Conservation (phyloP, 192 early-diverging fungal genomes). For the Entophlyctis luteolus region DNA sequence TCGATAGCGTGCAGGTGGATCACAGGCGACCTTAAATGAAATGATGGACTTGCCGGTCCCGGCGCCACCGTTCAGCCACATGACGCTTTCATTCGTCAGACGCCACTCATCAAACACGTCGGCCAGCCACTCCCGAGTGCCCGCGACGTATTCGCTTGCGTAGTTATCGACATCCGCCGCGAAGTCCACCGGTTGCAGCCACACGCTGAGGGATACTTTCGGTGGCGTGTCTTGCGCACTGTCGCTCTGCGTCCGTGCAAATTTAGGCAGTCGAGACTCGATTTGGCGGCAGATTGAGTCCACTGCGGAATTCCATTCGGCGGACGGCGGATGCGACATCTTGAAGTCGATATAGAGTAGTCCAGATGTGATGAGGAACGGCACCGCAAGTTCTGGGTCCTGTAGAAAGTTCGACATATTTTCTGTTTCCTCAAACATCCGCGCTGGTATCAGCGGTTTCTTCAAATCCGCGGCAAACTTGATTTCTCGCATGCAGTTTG, state of each 20-base stretch:
- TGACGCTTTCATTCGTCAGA: not conserved
- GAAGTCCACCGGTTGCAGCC: constrained; percentile 25
- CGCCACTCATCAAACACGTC: not conserved
- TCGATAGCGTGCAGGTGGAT: constrained; percentile 10
- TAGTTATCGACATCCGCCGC: not conserved
- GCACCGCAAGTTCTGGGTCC: not conserved
- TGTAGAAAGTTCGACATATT: not conserved
- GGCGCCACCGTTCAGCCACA: constrained; percentile 19
- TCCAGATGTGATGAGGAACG: constrained; percentile 11
- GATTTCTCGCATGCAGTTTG: constrained; percentile 15
- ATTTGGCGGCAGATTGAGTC: not conserved
- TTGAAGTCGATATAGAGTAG: constrained; percentile 13
- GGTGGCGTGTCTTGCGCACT: not conserved
- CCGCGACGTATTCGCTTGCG: not conserved
- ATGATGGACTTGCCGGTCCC: constrained; percentile 26
- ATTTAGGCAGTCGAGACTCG: not conserved
- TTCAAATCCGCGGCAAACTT: constrained; percentile 14
- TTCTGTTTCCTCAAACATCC: constrained; percentile 1
- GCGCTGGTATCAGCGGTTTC: constrained; percentile 12
- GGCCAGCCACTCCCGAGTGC: constrained; percentile 8
- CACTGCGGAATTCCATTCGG: not conserved
- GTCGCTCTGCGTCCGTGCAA: not conserved
- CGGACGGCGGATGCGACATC: not conserved
- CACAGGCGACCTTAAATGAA: not conserved
- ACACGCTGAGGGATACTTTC: not conserved